Evolutionary conservation across 2,329 filamentous ascomycete species (phyloP), one percentile per base, ranked within the genome.

Genomic region (Fusarium sp.): DNA sequence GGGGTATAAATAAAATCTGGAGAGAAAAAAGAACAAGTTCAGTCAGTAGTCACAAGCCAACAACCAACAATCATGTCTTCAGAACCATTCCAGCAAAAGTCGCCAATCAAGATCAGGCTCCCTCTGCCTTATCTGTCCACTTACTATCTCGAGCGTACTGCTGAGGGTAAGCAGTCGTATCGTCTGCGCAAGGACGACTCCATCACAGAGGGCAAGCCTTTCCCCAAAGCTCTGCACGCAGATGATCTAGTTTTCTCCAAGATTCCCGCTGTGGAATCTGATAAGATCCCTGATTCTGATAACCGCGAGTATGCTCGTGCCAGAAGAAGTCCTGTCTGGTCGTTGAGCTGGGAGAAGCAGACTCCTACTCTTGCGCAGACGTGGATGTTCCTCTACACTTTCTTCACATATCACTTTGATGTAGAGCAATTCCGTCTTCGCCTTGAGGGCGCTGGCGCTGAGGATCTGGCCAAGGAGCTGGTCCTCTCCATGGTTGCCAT

Each of bases 241-340:
- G 73, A 77, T 49, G 58, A 44, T 13, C 49, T 78, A 44, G 65
- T 66, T 11, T 78, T 76, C 30, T 66, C 56, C 50, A 66, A 69
- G 18, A 56, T 78, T 46, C 73, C 74, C 9, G 28, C 65, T 15
- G 43, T 25, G 16, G 75, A 74, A 50, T 72, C 75, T 25, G 77
- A 78, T 65, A 75, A 76, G 15, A 75, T 76, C 19, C 67, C 68
- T 15, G 72, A 75, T 28, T 75, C 74, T 56, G 69, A 79, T 64
- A 79, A 79, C 78, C 87, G 84, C n/a, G 79, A 84, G 49, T 88
- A 86, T 86, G 86, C 84, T 19, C 81, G 85, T 19, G 84, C 86
- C 3, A 81, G 86, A 35, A 85, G 86, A 57, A 85, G 84, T 12
- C 86, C 86, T 3, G 80, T 82, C 23, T 84, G 84, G 60, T 79